Evolutionary conservation across 139 green algal species (phyloP).

Genomic region (Closterium sp.): DNA sequence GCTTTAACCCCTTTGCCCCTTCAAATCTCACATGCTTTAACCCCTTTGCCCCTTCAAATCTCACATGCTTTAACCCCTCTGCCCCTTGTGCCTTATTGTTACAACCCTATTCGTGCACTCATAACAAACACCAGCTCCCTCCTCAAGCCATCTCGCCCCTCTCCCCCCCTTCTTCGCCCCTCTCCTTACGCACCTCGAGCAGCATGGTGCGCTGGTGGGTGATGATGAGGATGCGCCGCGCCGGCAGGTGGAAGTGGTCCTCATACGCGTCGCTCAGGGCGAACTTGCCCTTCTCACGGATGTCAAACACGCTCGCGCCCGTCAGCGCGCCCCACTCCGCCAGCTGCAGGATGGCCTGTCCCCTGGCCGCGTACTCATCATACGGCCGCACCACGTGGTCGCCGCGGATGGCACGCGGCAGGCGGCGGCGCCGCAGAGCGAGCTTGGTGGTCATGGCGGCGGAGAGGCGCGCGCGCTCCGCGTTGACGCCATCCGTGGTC

Average conservation of each 20-base stretch:
- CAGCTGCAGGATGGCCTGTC: conserved; percentile 49
- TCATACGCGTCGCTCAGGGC: conserved; percentile 68
- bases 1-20: too few species aligned
- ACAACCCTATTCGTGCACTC: too few species aligned
- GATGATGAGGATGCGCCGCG: conserved; percentile 68
- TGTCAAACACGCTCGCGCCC: conserved; percentile 1
- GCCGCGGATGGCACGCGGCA: conserved; percentile 70
- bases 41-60: too few species aligned
- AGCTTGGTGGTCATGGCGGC: conserved; percentile 50
- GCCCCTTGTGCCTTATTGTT: too few species aligned
- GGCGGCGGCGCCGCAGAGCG: conserved; percentile 57
- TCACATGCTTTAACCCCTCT: too few species aligned
- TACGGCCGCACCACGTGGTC: conserved; percentile 74
- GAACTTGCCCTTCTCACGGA: conserved; percentile 45
- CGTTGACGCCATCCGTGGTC: conserved; percentile 73
- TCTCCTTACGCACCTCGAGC: conserved; percentile 48
- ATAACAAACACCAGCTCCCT: background rate
- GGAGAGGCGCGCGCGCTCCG: conserved; percentile 2
- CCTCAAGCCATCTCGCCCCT: background rate
- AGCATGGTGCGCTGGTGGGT: conserved; percentile 70
- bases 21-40: too few species aligned
- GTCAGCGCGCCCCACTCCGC: conserved; percentile 32
- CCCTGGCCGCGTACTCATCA: conserved; percentile 56
- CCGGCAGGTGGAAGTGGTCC: conserved; percentile 75
- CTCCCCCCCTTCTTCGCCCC: background rate